phyloP scores from a whole-genome alignment of 2,329 filamentous ascomycete species.

The Fusarium oligoseptatum region DNA sequence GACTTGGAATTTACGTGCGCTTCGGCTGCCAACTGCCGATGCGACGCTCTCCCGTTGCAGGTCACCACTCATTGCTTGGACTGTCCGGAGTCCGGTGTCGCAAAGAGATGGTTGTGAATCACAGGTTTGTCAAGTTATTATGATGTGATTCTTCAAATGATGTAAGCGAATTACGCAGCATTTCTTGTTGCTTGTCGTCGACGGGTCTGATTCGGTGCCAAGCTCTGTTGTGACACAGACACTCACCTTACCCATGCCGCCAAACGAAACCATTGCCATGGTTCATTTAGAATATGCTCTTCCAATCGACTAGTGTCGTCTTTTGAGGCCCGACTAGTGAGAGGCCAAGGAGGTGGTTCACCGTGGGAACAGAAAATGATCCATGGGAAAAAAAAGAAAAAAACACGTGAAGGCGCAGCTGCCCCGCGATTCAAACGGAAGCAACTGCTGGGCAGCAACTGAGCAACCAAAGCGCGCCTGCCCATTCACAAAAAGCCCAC shows the following conservation, averaged over 20 bases:
- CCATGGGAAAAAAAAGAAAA: conserved; percentile 6
- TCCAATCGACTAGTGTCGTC: neutral
- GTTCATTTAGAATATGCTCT: neutral
- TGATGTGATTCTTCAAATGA: neutral
- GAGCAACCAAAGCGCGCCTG: conserved; percentile 18
- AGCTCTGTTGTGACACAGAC: neutral
- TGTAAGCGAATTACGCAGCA: neutral
- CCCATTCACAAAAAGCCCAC: conserved; percentile 29
- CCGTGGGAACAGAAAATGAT: conserved; percentile 9
- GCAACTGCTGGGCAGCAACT: conserved; percentile 8
- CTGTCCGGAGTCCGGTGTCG: neutral
- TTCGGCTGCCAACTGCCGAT: conserved; percentile 9
- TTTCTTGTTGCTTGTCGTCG: neutral
- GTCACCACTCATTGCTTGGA: neutral
- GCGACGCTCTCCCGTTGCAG: neutral
- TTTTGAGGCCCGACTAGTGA: conserved; percentile 1
- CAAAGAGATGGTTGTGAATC: neutral
- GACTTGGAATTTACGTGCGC: neutral
- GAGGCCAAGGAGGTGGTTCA: conserved; percentile 14
- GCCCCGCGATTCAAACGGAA: conserved; percentile 31
- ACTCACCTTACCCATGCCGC: conserved; percentile 12
- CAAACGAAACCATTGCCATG: neutral
- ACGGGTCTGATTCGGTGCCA: neutral
- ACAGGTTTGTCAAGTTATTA: neutral
- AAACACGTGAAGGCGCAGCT: conserved; percentile 30